Evolutionary conservation across 2,329 filamentous ascomycete genomes (phyloP), one percentile per base, ranked within the genome.

Genomic region (Xylaria sp.): DNA sequence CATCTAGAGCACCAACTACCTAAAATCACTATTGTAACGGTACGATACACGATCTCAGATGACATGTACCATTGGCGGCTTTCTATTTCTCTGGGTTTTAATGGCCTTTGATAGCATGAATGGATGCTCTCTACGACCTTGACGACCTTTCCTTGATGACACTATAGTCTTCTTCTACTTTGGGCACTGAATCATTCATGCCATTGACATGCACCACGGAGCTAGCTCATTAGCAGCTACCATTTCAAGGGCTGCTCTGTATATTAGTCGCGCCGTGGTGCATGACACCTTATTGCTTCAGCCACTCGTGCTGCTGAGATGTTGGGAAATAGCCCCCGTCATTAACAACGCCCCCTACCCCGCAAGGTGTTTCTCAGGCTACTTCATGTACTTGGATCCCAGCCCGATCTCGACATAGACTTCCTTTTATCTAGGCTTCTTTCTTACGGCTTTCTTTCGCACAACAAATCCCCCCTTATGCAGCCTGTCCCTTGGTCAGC

Each of bases 81-180:
- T 72, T 68, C 48, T 68, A 67, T 69, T 74, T 72, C 71, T 72
- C 69, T 65, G 70, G 68, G 71, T 71, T 73, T 23, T 68, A 63
- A 65, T 72, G 71, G 72, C 69, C 72, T 72, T 71, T 71, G 74
- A 72, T 59, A 75, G 72, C 74, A 79, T 68, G 77, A 77, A 66
- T 73, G 72, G 73, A 78, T 74, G 76, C 75, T 76, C 73, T 71
- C 71, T 70, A 79, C 71, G 77, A 79, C 68, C 70, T 70, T 78
- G 67, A 79, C 67, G 77, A 79, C 63, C 65, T 59, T 38, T 70
- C 42, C 49, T 66, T 71, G 53, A 70, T 63, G 58, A 72, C 63
- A 66, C 68, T 59, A 64, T 64, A 59, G 66, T 67, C 65, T 74
- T 75, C 71, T 74, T 75, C 71, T 71, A 44, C 62, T 67, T 69